Base-by-base conservation (phyloP, 2,329 filamentous ascomycete species). In the Coniochaeta prunicola region DNA sequence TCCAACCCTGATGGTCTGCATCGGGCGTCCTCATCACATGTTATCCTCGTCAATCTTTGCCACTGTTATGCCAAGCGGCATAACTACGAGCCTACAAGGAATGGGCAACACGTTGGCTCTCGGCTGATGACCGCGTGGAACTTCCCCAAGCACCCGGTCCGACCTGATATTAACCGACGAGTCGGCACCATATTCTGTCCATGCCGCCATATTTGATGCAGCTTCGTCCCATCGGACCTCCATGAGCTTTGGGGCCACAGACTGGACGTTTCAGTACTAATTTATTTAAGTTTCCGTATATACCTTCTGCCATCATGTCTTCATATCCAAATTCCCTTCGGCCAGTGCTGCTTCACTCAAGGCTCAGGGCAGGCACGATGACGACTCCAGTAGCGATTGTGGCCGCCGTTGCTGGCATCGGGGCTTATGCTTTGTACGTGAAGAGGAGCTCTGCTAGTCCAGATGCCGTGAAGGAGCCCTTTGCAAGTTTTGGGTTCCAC, bases 401-500 rank as follows among this genome's bases (percentile, higher is more conserved):
- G n/a, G 66, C 63, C 31, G 65, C 64, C 38, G 61, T 65, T 4
- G 64, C 61, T 13, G 66, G 65, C 57, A 59, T 67, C 45, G 65
- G 66, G 48, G 60, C 60, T 2, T 64, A 63, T 53, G 64, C 64
- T 6, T 56, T 63, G 21, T 67, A 65, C 57, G 17, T 57, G 58
- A 59, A 60, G 31, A 60, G 48, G 30, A 62, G 19, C 58, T 50
- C 45, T 15, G 53, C 26, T 21, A 28, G 56, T 56, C 57, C 56
- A 60, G 36, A 34, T 15, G 19, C 50, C 15, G 34, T 19, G 15
- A 60, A 59, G 50, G 61, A 61, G 4, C 48, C 60, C 1, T 67
- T 67, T 36, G 26, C 58, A 31, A 53, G 64, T 60, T 67, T 71
- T 40, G 67, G 67, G 56, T 78, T 83, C 64, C 70, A 77, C 3